Conservation (phyloP, 257 asterid species). For the Knoxia roxburghii region DNA sequence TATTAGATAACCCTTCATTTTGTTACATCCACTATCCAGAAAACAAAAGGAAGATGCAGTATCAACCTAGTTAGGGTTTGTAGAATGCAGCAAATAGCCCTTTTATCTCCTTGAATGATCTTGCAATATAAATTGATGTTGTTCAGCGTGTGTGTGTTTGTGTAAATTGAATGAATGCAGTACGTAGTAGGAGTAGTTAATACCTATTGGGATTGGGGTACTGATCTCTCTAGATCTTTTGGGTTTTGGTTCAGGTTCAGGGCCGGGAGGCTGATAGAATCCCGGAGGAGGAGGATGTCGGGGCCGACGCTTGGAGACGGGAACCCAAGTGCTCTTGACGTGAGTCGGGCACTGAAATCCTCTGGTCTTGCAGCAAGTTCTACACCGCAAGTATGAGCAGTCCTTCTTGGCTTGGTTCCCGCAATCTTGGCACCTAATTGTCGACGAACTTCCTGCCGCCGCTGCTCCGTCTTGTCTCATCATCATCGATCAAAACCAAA, state of each 20-base stretch:
- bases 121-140: no score
- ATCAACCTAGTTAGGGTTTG: no score
- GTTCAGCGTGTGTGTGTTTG: not conserved
- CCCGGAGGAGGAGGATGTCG: constrained; percentile 31
- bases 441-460: constrained; percentile 15
- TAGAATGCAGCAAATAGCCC: no score
- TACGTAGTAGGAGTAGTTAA: not conserved
- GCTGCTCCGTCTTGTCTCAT: constrained; percentile 33
- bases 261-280: no score
- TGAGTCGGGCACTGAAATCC: constrained; percentile 73
- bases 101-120: no score
- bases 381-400: constrained; percentile 50
- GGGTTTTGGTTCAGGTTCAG: constrained; percentile 45
- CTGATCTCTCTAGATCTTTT: constrained; percentile 54
- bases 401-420: constrained; percentile 82
- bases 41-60: no score
- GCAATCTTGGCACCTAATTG: constrained; percentile 55
- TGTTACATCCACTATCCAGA: no score
- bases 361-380: constrained; percentile 71
- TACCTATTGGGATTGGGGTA: constrained; percentile 36
- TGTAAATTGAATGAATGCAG: not conserved
- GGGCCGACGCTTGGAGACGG: constrained; percentile 48
- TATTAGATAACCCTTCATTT: no score
- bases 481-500: constrained; percentile 14
- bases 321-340: constrained; percentile 83